Conservation (phyloP, 495 filamentous ascomycete genomes). For the Penicillium simplicissimum region DNA sequence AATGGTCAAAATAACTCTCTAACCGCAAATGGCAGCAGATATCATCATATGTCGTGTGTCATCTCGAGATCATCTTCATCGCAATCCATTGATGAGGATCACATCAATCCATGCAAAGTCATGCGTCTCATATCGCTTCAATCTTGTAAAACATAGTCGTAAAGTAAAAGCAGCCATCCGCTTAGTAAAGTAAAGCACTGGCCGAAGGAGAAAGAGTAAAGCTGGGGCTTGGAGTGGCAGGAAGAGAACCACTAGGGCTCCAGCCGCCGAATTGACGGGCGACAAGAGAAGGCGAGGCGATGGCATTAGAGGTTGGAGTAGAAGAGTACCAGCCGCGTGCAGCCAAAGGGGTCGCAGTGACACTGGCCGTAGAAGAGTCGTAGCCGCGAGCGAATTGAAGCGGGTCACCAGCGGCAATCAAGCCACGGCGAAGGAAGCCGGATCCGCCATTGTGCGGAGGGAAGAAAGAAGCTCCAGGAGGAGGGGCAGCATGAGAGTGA, state of each 20-base stretch:
- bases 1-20: conserved; percentile 1
- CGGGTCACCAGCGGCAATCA: conserved; percentile 27
- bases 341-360: conserved; percentile 8
- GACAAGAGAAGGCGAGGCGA: conserved; percentile 6
- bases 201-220: conserved; percentile 14
- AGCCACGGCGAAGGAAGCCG: conserved; percentile 24
- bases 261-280: conserved; percentile 15
- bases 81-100: conserved; percentile 8
- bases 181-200: conserved; percentile 15
- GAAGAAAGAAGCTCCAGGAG: conserved; percentile 18
- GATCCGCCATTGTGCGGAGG: conserved; percentile 7
- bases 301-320: conserved; percentile 8
- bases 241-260: conserved; percentile 2
- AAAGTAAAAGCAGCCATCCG: background rate
- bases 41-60: conserved; percentile 6
- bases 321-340: conserved; percentile 16
- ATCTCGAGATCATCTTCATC: conserved; percentile 14
- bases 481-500: conserved; percentile 12
- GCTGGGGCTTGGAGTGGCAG: conserved; percentile 17
- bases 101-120: conserved; percentile 12
- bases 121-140: background rate
- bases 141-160: background rate
- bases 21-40: background rate
- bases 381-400: conserved; percentile 22
- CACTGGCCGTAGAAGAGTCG: conserved; percentile 13